Percentiles rank a stretch among this genome's conserved stretches.
phyloP scores from a whole-genome alignment of 257 asterid species.

The Penstemon barbatus region DNA sequence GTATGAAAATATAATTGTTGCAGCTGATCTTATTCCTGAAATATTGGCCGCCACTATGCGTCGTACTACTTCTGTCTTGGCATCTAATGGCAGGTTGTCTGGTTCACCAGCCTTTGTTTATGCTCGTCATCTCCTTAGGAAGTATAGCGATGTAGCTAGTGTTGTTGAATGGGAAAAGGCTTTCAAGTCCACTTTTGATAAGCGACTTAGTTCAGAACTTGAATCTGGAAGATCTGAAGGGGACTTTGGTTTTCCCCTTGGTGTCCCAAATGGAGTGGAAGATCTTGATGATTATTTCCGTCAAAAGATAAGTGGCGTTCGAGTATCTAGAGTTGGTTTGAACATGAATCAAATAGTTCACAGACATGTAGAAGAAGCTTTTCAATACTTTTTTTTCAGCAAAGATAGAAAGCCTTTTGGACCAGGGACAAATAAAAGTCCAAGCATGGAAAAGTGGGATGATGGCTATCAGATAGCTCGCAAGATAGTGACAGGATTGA shows the following conservation, averaged over 20 bases:
- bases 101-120: constrained; percentile 70
- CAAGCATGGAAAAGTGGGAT: constrained; percentile 67
- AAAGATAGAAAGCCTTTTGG: constrained; percentile 77
- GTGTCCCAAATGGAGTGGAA: constrained; percentile 93
- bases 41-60: constrained; percentile 72
- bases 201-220: constrained; percentile 77
- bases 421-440: constrained; percentile 51
- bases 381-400: constrained; percentile 53
- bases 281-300: constrained; percentile 93
- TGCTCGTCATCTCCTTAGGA: constrained; percentile 73
- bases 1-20: constrained; percentile 81
- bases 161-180: constrained; percentile 88
- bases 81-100: constrained; percentile 75
- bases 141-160: constrained; percentile 62
- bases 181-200: constrained; percentile 76
- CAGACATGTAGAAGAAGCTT: constrained; percentile 76
- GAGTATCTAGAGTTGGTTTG: constrained; percentile 80
- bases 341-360: constrained; percentile 90
- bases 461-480: constrained; percentile 77
- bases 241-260: constrained; percentile 76
- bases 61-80: constrained; percentile 66
- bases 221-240: constrained; percentile 84
- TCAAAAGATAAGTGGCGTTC: constrained; percentile 78
- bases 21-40: constrained; percentile 90
- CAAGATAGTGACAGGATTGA: constrained; percentile 74